Conservation (phyloP, 306 rosid genomes). For the Ceratonia siliqua region DNA sequence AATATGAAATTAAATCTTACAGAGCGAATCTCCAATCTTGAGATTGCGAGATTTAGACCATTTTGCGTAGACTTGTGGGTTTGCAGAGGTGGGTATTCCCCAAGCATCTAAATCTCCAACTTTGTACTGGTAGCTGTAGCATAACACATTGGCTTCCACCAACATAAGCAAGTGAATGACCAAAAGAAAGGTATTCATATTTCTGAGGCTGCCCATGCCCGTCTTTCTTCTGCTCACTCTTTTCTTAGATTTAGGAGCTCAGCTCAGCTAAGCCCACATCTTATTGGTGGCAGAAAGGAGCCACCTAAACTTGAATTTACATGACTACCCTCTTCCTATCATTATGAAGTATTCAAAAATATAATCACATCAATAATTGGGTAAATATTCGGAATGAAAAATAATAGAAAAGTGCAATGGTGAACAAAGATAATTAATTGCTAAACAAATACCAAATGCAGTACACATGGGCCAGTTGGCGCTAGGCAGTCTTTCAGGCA, state of each 20-base stretch:
- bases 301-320: constrained; percentile 29
- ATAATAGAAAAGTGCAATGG: no score
- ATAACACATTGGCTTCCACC: constrained; percentile 50
- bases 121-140: constrained; percentile 64
- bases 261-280: constrained; percentile 2
- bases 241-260: constrained; percentile 26
- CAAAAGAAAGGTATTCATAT: constrained; percentile 4
- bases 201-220: constrained; percentile 49
- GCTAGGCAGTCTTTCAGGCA: constrained; percentile 11
- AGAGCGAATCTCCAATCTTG: constrained; percentile 80
- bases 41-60: constrained; percentile 75
- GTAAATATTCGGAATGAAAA: no score
- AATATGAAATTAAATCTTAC: constrained; percentile 56
- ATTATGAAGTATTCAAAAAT: no score
- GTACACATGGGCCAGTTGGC: constrained; percentile 59
- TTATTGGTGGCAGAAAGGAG: constrained; percentile 24
- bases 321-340: constrained; percentile 25
- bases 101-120: constrained; percentile 93
- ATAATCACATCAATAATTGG: no score
- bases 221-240: constrained; percentile 33
- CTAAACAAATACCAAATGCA: background rate
- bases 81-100: constrained; percentile 75
- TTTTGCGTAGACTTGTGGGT: constrained; percentile 62
- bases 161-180: constrained; percentile 42
- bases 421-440: background rate